Conservation (phyloP, 495 filamentous ascomycete species). For the Neurospora sp. region DNA sequence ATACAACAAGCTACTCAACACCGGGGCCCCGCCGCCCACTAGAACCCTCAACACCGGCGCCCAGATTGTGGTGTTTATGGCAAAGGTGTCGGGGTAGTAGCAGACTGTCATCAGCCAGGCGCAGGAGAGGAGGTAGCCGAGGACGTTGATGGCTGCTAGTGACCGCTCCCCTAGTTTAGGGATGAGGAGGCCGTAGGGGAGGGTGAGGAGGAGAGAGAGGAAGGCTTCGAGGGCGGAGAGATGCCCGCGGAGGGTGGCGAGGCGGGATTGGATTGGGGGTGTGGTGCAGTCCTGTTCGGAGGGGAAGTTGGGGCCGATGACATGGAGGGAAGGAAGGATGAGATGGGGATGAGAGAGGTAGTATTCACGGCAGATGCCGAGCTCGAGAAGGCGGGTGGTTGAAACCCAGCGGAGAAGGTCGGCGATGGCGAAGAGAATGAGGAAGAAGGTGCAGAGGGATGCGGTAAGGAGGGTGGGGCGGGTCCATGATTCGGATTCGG, state of each 20-base stretch:
- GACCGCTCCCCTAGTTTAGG: neutral
- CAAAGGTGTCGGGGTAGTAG: neutral
- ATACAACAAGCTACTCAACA: neutral
- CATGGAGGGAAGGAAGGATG: too few species aligned
- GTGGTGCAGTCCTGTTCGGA: neutral
- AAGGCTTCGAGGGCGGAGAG: neutral
- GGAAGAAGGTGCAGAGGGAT: neutral
- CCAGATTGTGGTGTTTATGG: neutral
- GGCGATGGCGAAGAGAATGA: neutral
- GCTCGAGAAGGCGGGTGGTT: neutral
- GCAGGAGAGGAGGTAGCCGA: neutral
- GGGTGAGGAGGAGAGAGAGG: neutral
- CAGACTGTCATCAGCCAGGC: neutral
- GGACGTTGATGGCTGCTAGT: neutral
- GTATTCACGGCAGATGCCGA: neutral
- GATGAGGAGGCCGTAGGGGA: neutral
- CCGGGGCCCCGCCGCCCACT: neutral
- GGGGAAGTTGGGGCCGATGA: too few species aligned
- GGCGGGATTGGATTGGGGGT: neutral
- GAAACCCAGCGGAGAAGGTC: neutral
- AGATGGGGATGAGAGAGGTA: neutral
- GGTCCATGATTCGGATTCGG: neutral
- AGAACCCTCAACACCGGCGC: neutral
- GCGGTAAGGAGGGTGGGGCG: neutral
- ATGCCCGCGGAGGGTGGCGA: neutral